Conservation (phyloP, 805 yeast species). For the Monosporozyma solicola region DNA sequence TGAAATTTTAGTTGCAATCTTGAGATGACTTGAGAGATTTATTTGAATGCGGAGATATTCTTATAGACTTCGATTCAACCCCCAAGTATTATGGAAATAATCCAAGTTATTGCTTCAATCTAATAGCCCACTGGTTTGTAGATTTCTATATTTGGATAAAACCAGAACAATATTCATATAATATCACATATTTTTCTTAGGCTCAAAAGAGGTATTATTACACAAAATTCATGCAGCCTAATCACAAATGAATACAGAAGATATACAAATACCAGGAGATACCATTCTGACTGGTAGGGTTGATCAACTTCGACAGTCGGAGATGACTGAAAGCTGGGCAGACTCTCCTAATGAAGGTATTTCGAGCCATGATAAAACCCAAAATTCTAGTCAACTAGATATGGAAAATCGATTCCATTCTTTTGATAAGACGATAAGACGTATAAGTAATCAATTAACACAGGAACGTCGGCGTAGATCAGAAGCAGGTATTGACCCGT, state of each 20-base stretch:
- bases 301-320: background rate
- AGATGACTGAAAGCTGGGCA: background rate
- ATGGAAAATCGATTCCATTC: background rate
- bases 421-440: background rate
- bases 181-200: background rate
- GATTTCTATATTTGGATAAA: background rate
- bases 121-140: background rate
- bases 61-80: background rate
- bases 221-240: background rate
- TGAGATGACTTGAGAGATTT: background rate
- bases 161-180: background rate
- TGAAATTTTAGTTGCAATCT: background rate
- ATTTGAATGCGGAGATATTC: background rate
- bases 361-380: background rate
- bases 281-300: background rate
- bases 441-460: background rate
- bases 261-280: background rate
- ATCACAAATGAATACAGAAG: background rate
- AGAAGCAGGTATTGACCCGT: background rate
- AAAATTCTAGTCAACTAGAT: background rate
- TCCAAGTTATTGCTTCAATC: no score
- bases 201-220: background rate
- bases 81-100: background rate
- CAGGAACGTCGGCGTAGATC: background rate
- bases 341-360: background rate